A percentile compares a stretch with the other conserved stretches of the same genome.
These are phyloP conservation scores for Argentina anserina DNA, from an alignment of 306 rosid genomes.

Conservation along the genomic window DNA sequence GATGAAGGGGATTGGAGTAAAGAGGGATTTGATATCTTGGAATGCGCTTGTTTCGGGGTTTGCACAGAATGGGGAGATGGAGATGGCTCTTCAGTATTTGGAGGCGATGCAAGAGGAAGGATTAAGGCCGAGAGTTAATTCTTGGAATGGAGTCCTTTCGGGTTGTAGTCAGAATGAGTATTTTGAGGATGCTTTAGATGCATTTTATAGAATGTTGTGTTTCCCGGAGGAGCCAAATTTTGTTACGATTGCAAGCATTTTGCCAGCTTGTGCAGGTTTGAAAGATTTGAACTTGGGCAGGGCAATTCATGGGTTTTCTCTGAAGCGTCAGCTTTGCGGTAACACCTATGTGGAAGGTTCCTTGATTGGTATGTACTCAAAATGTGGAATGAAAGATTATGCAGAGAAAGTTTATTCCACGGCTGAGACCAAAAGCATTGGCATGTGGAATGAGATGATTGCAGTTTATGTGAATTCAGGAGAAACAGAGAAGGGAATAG, in stretches of 20 bases:
- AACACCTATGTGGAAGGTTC: constrained; percentile 42
- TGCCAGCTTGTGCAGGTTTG: constrained; percentile 46
- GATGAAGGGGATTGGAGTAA: constrained; percentile 36
- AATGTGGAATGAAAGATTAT: constrained; percentile 27
- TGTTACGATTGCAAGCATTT: constrained; percentile 39
- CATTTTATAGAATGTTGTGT: constrained; percentile 27
- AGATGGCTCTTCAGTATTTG: constrained; percentile 33
- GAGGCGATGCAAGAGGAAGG: constrained; percentile 42
- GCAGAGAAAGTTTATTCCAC: constrained; percentile 28
- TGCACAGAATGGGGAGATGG: constrained; percentile 42
- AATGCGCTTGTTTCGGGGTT: constrained; percentile 45
- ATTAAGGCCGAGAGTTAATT: constrained; percentile 31
- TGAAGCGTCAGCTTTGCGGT: constrained; percentile 31
- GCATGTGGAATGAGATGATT: constrained; percentile 45
- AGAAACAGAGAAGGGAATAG: constrained; percentile 24
- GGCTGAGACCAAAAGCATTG: constrained; percentile 29
- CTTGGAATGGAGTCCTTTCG: constrained; percentile 52
- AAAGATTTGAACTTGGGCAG: constrained; percentile 31
- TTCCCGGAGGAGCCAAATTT: constrained; percentile 35
- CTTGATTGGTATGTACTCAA: constrained; percentile 39
- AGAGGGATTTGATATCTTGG: constrained; percentile 47
- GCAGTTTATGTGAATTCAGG: constrained; percentile 33
- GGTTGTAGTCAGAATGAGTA: constrained; percentile 39
- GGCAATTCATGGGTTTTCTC: constrained; percentile 41
- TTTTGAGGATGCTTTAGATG: constrained; percentile 42